Base-by-base conservation (phyloP, 805 yeast genomes). In the Metschnikowia lunata region DNA sequence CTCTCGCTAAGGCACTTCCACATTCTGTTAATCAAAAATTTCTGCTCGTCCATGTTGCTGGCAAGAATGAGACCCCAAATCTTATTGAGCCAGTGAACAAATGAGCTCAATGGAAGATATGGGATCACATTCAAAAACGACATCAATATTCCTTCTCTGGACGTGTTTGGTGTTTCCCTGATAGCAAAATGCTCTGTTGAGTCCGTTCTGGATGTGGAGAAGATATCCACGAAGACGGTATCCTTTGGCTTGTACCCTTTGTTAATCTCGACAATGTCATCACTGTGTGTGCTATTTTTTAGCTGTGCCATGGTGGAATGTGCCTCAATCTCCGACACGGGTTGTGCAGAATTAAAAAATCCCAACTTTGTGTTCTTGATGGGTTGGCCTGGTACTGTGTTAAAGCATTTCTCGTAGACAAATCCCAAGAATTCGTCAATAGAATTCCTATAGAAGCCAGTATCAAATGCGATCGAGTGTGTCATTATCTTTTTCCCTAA, bases 1-100 rank as follows among this genome's bases (percentile, higher is more conserved):
- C 77, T 81, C 50, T 79, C 83, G 38, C 83, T 72, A 4, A 83
- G 58, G 26, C 73, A 63, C 34, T 69, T 72, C 84, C 87, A 82
- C 37, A 80, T 54, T 36, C 60, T 59, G 15, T 60, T 64, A 10
- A 63, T 56, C 41, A 82, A 63, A 32, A 60, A 72, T 1, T 47
- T 47, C 15, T 53, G 56, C 51, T 81, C 85, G 26, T 49, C 50
- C 0, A 45, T 46, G 34, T 63, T 60, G 23, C 77, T 66, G 23
- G 59, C 55, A 6, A 55, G 42, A 12, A 66, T 55, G 43, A 73
- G 58, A 18, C 42, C 49, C 70, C 67, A 74, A 0, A 76, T 62
- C 37, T 66, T 69, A 31, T 66, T 63, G 23, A 82, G 58, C 85
- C 86, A 79, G 5, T 41, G 42, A 8, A 60, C 59, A 43, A 79